These are phyloP conservation scores for Tuber umbilicatum DNA, from an alignment of 495 filamentous ascomycete species.

Conservation along the genomic window DNA sequence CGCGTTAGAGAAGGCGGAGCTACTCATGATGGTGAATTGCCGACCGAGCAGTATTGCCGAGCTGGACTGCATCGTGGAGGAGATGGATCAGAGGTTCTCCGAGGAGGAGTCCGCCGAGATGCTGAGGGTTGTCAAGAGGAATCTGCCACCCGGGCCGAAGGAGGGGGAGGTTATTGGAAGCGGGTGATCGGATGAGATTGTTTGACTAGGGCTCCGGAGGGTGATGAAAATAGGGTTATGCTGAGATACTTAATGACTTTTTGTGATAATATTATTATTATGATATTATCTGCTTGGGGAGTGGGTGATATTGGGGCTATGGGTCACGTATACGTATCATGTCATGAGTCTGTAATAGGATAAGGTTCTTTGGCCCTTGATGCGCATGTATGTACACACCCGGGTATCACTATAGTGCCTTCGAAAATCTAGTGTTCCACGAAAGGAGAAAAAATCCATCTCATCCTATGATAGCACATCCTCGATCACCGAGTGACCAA, in stretches of 20 bases:
- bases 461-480: background rate
- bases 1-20: conserved; percentile 51
- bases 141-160: conserved; percentile 25
- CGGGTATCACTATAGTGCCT: background rate
- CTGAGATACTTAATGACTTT: background rate
- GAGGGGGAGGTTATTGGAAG: conserved; percentile 10
- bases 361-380: background rate
- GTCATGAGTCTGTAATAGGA: background rate
- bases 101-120: conserved; percentile 44
- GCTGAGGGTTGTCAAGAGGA: conserved; percentile 38
- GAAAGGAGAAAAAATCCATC: background rate
- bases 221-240: background rate
- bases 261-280: no score
- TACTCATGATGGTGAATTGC: conserved; percentile 60
- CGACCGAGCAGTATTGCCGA: conserved; percentile 45
- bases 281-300: background rate
- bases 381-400: background rate
- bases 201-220: background rate
- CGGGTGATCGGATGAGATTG: background rate
- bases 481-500: background rate
- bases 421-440: background rate
- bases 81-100: conserved; percentile 47
- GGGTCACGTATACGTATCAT: background rate
- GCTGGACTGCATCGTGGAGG: conserved; percentile 49
- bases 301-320: background rate